Conservation (phyloP, 2,329 filamentous ascomycete species). For the Calonectria henricotiae region DNA sequence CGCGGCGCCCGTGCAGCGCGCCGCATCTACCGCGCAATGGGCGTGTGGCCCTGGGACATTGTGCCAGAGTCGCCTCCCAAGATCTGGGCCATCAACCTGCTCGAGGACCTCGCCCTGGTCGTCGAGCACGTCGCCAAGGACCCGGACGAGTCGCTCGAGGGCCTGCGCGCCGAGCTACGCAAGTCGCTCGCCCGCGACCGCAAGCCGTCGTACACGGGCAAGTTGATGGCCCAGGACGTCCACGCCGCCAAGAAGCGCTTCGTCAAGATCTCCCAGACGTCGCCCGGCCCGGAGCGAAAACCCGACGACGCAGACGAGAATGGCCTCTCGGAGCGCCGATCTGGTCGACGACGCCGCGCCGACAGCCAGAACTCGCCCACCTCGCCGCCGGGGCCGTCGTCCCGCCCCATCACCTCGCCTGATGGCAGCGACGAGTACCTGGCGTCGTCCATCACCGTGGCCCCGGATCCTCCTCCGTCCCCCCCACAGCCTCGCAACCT, state of each 20-base stretch:
- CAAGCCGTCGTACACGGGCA: constrained; percentile 53
- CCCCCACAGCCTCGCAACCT: constrained; percentile 48
- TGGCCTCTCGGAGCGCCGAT: constrained; percentile 43
- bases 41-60: constrained; percentile 54
- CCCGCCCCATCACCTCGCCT: constrained; percentile 45
- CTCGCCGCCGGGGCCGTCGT: constrained; percentile 43
- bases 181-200: constrained; percentile 52
- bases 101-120: constrained; percentile 53
- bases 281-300: constrained; percentile 43
- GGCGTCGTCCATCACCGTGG: constrained; percentile 51
- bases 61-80: constrained; percentile 53
- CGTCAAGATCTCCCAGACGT: constrained; percentile 46
- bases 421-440: constrained; percentile 50
- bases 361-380: constrained; percentile 46
- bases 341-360: constrained; percentile 45
- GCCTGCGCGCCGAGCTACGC: constrained; percentile 50
- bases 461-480: constrained; percentile 49
- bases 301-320: constrained; percentile 44
- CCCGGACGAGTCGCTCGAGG: constrained; percentile 49
- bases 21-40: constrained; percentile 51
- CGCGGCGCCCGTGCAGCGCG: constrained; percentile 52
- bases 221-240: constrained; percentile 53
- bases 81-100: constrained; percentile 53
- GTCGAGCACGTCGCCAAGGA: constrained; percentile 52
- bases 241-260: constrained; percentile 54